These are phyloP conservation scores for Leptographium radiaticola DNA, from an alignment of 2,329 filamentous ascomycete genomes.

Conservation along the genomic window DNA sequence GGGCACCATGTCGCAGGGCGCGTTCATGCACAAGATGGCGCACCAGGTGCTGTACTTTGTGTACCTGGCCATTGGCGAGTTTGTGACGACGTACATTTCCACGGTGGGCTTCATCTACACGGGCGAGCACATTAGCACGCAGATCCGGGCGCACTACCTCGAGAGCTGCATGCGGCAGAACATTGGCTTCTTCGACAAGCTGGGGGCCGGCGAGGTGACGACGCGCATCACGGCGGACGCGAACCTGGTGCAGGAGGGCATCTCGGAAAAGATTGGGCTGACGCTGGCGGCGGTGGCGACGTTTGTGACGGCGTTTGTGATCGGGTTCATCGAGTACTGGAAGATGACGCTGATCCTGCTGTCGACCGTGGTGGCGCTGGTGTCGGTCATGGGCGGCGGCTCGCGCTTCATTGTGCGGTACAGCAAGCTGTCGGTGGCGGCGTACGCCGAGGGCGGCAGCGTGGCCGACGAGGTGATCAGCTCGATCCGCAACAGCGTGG, in stretches of 20 bases:
- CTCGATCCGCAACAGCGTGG: conserved; percentile 82
- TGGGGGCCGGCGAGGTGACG: conserved; percentile 85
- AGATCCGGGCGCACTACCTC: conserved; percentile 74
- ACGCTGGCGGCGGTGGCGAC: conserved; percentile 65
- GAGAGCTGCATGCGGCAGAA: conserved; percentile 76
- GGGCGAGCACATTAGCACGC: conserved; percentile 64
- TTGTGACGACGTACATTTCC: conserved; percentile 61
- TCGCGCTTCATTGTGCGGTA: conserved; percentile 67
- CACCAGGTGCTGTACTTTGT: conserved; percentile 69
- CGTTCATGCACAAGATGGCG: conserved; percentile 47
- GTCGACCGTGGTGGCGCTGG: conserved; percentile 67
- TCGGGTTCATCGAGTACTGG: conserved; percentile 86
- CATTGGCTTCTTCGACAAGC: conserved; percentile 84
- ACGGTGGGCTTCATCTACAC: conserved; percentile 87
- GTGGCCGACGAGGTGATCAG: conserved; percentile 90
- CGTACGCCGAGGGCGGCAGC: conserved; percentile 74
- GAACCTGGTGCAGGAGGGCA: conserved; percentile 84
- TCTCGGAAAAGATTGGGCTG: conserved; percentile 77
- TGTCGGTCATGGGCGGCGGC: conserved; percentile 62
- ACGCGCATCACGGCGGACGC: conserved; percentile 91
- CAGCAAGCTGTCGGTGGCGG: conserved; percentile 62
- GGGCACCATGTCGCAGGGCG: conserved; percentile 28
- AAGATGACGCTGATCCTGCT: conserved; percentile 80
- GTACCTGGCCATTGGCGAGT: conserved; percentile 72
- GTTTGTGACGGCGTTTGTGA: conserved; percentile 79